Conservation (phyloP, 1,139 yeast species). For the Debaryomyces sp. region DNA sequence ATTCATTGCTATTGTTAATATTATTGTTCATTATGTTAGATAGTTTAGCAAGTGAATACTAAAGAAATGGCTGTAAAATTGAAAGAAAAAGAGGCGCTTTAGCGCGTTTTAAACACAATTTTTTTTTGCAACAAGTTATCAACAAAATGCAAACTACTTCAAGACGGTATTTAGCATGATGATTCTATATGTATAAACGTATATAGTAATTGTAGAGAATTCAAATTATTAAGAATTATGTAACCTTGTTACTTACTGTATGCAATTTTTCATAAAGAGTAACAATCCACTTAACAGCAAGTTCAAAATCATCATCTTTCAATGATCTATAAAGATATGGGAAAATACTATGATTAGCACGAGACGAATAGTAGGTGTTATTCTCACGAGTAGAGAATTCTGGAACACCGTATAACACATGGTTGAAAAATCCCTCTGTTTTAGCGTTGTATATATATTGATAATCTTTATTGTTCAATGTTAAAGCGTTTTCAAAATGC, state of each 20-base stretch:
- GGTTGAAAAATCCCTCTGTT: constrained; percentile 22
- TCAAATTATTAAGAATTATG: constrained; percentile 3
- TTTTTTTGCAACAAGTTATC: constrained; percentile 1
- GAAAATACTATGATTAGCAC: constrained; percentile 21
- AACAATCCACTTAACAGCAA: constrained; percentile 31
- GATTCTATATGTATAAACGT: neutral
- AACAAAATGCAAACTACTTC: neutral
- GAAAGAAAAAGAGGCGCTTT: neutral
- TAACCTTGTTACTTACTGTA: constrained; percentile 14
- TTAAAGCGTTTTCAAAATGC: constrained; percentile 46
- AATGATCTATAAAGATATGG: constrained; percentile 29
- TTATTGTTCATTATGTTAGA: neutral
- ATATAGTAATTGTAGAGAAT: neutral
- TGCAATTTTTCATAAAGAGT: constrained; percentile 31
- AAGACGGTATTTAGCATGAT: neutral
- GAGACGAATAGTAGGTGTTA: constrained; percentile 14
- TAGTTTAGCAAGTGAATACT: neutral
- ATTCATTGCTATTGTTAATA: neutral
- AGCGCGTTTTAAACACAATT: constrained; percentile 2
- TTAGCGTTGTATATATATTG: constrained; percentile 18
- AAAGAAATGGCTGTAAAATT: constrained; percentile 1
- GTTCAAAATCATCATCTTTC: constrained; percentile 26
- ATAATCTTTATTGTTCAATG: constrained; percentile 26
- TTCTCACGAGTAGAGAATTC: constrained; percentile 12
- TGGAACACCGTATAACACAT: constrained; percentile 29